These are phyloP conservation scores for Fonsecaea pedrosoi DNA, from an alignment of 2,329 filamentous ascomycete genomes.

Conservation along the genomic window DNA sequence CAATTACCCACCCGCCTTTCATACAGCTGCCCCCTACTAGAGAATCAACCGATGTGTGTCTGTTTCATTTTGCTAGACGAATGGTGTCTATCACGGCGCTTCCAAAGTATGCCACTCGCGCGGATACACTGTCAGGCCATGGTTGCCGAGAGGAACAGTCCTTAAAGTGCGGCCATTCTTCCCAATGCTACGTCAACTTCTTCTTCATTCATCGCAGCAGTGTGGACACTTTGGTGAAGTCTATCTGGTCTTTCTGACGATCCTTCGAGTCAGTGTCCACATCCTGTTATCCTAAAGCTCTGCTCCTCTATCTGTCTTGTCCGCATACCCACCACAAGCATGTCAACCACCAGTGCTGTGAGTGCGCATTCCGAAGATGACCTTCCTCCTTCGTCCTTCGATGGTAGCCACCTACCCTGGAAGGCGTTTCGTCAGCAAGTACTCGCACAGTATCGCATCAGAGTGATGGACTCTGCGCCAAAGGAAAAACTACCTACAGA, in stretches of 20 bases:
- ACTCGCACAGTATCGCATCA: slow-evolving; percentile 37
- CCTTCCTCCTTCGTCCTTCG: slow-evolving; percentile 32
- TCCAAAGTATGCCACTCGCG: not conserved
- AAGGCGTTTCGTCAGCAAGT: slow-evolving; percentile 37
- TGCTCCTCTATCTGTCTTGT: not conserved
- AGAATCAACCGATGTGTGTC: not conserved
- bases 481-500: slow-evolving; percentile 32
- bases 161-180: not conserved
- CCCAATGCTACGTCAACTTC: not conserved
- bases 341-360: slow-evolving; percentile 13
- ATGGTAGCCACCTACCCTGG: slow-evolving; percentile 37
- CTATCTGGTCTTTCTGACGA: not conserved
- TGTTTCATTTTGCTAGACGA: not conserved
- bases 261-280: not conserved
- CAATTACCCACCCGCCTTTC: not conserved
- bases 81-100: not conserved
- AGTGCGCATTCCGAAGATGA: slow-evolving; percentile 12
- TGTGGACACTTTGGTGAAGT: not conserved
- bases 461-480: slow-evolving; percentile 30
- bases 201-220: not conserved
- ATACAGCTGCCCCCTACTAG: not conserved
- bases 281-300: not conserved
- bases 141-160: not conserved
- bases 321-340: not conserved
- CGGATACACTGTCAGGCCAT: not conserved